Evolutionary conservation across 2,329 filamentous ascomycete genomes (phyloP), one percentile per base, ranked within the genome.

Genomic region (Beauveria sp.): DNA sequence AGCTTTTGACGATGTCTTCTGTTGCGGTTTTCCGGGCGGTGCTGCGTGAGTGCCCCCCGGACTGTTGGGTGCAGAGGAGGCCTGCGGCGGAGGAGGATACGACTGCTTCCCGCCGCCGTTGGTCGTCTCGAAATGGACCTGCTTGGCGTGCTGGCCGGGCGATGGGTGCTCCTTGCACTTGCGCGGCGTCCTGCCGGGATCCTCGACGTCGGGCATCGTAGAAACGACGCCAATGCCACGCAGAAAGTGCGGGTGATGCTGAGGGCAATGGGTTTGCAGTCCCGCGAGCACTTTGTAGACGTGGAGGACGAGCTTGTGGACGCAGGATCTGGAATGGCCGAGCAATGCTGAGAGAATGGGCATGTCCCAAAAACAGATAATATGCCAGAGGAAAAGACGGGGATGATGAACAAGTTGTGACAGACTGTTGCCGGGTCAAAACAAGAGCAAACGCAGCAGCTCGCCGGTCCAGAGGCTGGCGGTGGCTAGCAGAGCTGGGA

Each of bases 51-150:
- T 42, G 10, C 9, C 16, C 26, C 18, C 42, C 6, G 58, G 58
- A 6, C 58, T 60, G 42, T 26, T 42, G 9, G 58, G 38, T 5
- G 58, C 58, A 22, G 50, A 54, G 3, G n/a, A 20, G 20, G 26
- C 58, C 20, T 50, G 45, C 45, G 56, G 57, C 16, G 49, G 57
- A 5, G 46, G 45, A 49, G 45, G 57, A 24, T 52, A 28, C 10
- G 34, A 4, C 34, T 43, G 47, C 18, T 52, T 40, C 16, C 30
- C 26, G 24, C 28, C 45, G 46, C 42, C 24, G 42, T 58, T 58
- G 30, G 43, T n/a, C 28, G 43, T 16, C 28, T 53, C 46, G 22
- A 62, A 62, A 34, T 58, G 60, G 7, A 62, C 60, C 18, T 62
- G 60, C n/a, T 50, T 58, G 20, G 16, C n/a, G 8, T 20, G 45